phyloP scores from a whole-genome alignment of 768 basidiomycete genomes.

The Trametes elegans region DNA sequence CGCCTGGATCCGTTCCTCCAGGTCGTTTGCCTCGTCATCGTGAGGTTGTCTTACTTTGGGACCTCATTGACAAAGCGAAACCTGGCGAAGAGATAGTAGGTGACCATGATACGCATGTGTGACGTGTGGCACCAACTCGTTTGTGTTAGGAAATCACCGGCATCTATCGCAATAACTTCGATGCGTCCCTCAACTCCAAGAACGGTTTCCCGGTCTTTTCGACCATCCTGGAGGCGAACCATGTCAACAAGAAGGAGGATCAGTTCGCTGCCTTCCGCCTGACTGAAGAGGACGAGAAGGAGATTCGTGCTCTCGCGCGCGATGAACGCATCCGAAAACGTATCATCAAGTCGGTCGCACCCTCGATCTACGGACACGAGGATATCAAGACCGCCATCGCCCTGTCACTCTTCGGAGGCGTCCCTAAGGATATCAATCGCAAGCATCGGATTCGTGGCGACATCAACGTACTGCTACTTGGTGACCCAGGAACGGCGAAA shows the following conservation, averaged over 20 bases:
- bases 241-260: conserved; percentile 99
- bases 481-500: conserved; percentile 98
- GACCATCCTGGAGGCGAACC: conserved; percentile 96
- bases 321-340: conserved; percentile 96
- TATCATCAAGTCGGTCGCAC: conserved; percentile 97
- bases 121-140: conserved; percentile 9
- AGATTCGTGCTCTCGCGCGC: conserved; percentile 81
- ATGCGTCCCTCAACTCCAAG: conserved; percentile 95
- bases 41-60: conserved; percentile 96
- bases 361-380: conserved; percentile 98
- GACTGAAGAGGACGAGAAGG: conserved; percentile 94
- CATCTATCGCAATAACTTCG: conserved; percentile 98
- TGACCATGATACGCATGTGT: conserved; percentile 12
- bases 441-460: conserved; percentile 97
- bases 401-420: conserved; percentile 91
- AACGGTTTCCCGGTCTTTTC: conserved; percentile 99
- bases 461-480: conserved; percentile 93
- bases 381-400: conserved; percentile 98
- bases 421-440: conserved; percentile 93
- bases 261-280: conserved; percentile 97
- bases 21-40: conserved; percentile 96
- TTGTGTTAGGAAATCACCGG: conserved; percentile 86
- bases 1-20: conserved; percentile 95
- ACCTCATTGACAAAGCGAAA: conserved; percentile 96
- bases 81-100: conserved; percentile 97